Evolutionary conservation across 2,329 filamentous ascomycete species (phyloP).

Genomic region (Bimuria novae-zelandiae): DNA sequence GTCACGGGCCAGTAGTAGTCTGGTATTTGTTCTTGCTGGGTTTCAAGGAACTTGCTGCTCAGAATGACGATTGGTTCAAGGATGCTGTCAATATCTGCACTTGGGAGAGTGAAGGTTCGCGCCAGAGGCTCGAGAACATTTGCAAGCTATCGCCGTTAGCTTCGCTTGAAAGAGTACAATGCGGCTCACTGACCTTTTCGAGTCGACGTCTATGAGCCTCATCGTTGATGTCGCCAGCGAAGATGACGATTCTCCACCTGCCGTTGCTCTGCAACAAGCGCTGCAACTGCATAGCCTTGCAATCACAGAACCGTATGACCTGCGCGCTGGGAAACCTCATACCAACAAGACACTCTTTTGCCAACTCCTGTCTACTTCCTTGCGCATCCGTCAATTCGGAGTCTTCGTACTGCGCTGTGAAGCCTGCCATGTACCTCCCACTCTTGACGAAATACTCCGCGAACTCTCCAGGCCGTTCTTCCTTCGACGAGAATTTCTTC

Average conservation of each 20-base stretch:
- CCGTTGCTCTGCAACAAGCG: conserved; percentile 57
- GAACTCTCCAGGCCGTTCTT: conserved; percentile 56
- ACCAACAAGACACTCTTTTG: conserved; percentile 48
- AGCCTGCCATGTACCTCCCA: conserved; percentile 64
- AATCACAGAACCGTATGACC: conserved; percentile 65
- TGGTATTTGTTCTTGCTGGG: conserved; percentile 60
- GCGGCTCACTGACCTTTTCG: conserved; percentile 40
- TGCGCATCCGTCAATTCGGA: conserved; percentile 52
- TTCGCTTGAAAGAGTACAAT: not conserved
- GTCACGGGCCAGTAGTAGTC: conserved; percentile 60
- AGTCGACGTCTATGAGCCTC: conserved; percentile 34
- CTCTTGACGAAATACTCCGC: conserved; percentile 62
- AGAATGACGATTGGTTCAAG: conserved; percentile 64
- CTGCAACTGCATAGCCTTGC: conserved; percentile 59
- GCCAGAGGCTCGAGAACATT: conserved; percentile 36
- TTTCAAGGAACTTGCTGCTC: conserved; percentile 51
- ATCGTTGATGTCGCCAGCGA: conserved; percentile 51
- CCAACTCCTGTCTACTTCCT: conserved; percentile 43
- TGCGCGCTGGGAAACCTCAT: conserved; percentile 60
- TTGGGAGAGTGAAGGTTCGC: conserved; percentile 49
- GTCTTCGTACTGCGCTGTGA: conserved; percentile 60
- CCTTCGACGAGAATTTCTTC: conserved; percentile 57
- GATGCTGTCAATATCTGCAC: conserved; percentile 56
- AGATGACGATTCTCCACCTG: conserved; percentile 57
- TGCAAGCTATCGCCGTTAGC: conserved; percentile 26